Conservation (phyloP, 768 basidiomycete species). For the Tylopilus plumbeoviolaceoides region DNA sequence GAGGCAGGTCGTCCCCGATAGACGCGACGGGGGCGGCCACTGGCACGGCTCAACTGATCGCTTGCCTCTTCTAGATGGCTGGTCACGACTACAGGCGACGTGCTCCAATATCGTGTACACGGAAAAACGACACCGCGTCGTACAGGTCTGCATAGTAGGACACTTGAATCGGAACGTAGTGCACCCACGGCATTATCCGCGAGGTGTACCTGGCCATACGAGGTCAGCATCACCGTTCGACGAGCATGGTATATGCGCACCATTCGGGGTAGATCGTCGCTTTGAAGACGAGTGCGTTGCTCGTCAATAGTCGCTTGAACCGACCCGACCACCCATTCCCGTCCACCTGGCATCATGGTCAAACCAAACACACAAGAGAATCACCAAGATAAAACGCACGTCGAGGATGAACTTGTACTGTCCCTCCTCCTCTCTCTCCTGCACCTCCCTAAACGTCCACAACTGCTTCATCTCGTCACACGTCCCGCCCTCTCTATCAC, state of each 20-base stretch:
- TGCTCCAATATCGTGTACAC: conserved; percentile 62
- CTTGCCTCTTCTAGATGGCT: too few relatives aligned
- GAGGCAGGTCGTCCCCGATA: too few relatives aligned
- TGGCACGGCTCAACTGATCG: too few relatives aligned
- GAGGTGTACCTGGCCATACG: conserved; percentile 44
- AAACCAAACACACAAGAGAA: not conserved
- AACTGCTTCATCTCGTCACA: conserved; percentile 43
- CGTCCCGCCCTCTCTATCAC: conserved; percentile 25
- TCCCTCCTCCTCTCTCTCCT: conserved; percentile 46
- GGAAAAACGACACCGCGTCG: conserved; percentile 71
- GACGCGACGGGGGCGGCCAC: too few relatives aligned
- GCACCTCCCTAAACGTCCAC: conserved; percentile 48
- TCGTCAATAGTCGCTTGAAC: conserved; percentile 61
- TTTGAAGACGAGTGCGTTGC: conserved; percentile 64
- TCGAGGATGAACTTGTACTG: conserved; percentile 60
- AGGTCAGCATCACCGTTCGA: not conserved
- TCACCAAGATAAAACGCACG: conserved; percentile 29
- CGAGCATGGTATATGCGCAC: conserved; percentile 29
- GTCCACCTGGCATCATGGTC: conserved; percentile 42
- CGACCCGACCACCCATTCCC: conserved; percentile 70
- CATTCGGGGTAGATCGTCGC: conserved; percentile 73
- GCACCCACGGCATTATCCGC: conserved; percentile 63
- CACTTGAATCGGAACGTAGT: conserved; percentile 67
- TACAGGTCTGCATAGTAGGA: conserved; percentile 67
- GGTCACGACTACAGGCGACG: too few relatives aligned